These are phyloP conservation scores for Venturiaceae sp. DNA, from an alignment of 2,329 filamentous ascomycete species.

Conservation along the genomic window DNA sequence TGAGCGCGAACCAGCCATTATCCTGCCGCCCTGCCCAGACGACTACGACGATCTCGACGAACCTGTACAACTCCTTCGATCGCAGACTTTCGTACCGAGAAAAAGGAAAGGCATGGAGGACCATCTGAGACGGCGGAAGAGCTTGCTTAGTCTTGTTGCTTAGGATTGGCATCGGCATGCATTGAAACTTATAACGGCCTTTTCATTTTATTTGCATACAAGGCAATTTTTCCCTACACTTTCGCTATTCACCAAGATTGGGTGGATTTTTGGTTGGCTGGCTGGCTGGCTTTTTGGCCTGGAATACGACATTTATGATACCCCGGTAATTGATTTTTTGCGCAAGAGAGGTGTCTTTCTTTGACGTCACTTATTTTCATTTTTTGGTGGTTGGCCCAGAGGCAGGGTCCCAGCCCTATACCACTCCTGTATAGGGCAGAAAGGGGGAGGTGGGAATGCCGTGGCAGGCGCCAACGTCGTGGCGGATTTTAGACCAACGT, in stretches of 20 bases:
- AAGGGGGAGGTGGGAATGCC: neutral
- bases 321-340: neutral
- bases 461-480: neutral
- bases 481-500: neutral
- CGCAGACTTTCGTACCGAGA: neutral
- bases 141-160: neutral
- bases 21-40: neutral
- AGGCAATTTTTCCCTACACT: neutral
- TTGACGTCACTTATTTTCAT: neutral
- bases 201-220: neutral
- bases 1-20: neutral
- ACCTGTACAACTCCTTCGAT: neutral
- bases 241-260: neutral
- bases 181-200: neutral
- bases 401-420: neutral
- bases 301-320: neutral
- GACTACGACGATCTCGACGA: neutral
- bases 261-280: neutral
- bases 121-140: neutral
- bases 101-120: neutral
- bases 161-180: neutral
- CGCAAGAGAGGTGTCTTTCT: neutral
- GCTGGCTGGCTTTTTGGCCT: neutral
- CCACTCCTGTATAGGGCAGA: neutral
- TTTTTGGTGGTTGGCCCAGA: neutral